Conservation (phyloP, 176 grass and related monocot species). For the Carex myosuroides region DNA sequence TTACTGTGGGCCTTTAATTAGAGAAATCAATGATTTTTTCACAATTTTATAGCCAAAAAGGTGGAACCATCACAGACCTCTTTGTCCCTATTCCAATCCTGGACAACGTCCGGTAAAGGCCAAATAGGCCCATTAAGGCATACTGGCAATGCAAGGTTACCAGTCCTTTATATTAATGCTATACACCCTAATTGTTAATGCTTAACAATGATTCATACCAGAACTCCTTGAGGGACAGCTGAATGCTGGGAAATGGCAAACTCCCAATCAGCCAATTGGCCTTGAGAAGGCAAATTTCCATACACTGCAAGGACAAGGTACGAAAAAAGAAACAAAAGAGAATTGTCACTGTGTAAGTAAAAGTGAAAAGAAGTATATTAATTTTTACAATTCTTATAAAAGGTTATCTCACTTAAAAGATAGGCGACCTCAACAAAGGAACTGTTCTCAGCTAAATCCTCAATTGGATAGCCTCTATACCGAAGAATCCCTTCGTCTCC, state of each 20-base stretch:
- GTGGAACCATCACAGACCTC: background rate
- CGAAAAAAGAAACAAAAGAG: background rate
- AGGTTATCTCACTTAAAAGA: slow-evolving; percentile 62
- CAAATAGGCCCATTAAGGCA: background rate
- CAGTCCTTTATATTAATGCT: background rate
- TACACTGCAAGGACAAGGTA: slow-evolving; percentile 39
- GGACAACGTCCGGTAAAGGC: background rate
- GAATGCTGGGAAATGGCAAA: slow-evolving; percentile 91
- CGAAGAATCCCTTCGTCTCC: slow-evolving; percentile 98
- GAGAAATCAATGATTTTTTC: background rate
- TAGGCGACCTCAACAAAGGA: slow-evolving; percentile 85
- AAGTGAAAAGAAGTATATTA: background rate
- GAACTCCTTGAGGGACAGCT: slow-evolving; percentile 81
- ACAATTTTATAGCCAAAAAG: background rate
- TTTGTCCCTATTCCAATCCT: background rate
- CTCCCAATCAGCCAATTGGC: slow-evolving; percentile 69
- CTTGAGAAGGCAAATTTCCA: slow-evolving; percentile 78
- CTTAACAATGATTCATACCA: slow-evolving; percentile 33
- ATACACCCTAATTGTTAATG: background rate
- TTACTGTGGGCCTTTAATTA: background rate
- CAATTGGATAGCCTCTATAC: slow-evolving; percentile 95
- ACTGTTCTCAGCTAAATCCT: slow-evolving; percentile 87
- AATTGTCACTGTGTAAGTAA: background rate
- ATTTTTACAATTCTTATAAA: background rate
- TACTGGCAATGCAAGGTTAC: background rate